Conservation (phyloP, 1,284 basidiomycete genomes). For the Sanghuangporus weigelae region DNA sequence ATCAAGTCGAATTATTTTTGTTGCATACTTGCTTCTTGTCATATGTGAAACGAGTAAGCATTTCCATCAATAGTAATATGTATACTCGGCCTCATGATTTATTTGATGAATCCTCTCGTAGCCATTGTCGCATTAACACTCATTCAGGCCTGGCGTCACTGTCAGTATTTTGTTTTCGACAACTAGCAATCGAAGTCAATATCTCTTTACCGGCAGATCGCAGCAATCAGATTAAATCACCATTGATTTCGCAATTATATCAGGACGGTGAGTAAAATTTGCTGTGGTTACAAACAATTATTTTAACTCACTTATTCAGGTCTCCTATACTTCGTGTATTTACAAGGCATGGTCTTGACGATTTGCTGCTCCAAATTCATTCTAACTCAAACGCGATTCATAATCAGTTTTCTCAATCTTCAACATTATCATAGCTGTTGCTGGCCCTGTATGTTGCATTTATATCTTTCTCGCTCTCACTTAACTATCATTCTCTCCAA, state of each 20-base stretch:
- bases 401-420: slow-evolving; percentile 33
- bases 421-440: slow-evolving; percentile 35
- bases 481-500: background rate
- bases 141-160: slow-evolving; percentile 33
- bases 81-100: background rate
- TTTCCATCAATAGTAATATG: background rate
- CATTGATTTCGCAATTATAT: slow-evolving; percentile 35
- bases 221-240: slow-evolving; percentile 27
- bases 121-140: slow-evolving; percentile 35
- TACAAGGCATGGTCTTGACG: slow-evolving; percentile 26
- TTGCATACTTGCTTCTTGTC: slow-evolving; percentile 36
- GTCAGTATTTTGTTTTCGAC: slow-evolving; percentile 24
- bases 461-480: slow-evolving; percentile 12
- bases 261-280: slow-evolving; percentile 32
- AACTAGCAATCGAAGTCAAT: background rate
- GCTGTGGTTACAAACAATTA: background rate
- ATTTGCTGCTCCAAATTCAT: background rate
- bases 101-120: slow-evolving; percentile 16
- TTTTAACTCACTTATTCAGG: no score
- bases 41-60: slow-evolving; percentile 35
- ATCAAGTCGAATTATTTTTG: slow-evolving; percentile 31
- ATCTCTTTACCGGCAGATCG: slow-evolving; percentile 26
- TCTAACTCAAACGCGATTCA: background rate
- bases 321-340: slow-evolving; percentile 36
- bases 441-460: slow-evolving; percentile 30